These are phyloP conservation scores for Solanum bulbocastanum DNA, from an alignment of 257 asterid species.

Conservation along the genomic window DNA sequence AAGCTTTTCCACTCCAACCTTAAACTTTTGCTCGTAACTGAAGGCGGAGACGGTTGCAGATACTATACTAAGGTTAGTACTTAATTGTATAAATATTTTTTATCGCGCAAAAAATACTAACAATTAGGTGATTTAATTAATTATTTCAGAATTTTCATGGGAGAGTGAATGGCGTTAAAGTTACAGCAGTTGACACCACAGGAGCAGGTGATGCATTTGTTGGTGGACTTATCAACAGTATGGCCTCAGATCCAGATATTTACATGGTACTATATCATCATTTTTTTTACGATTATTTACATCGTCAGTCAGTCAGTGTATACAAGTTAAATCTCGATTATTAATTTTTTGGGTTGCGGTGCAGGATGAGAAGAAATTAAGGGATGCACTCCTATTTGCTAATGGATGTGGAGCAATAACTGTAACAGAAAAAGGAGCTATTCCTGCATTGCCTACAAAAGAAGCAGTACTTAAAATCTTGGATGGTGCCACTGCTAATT, in stretches of 20 bases:
- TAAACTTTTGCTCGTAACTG: slow-evolving; percentile 24
- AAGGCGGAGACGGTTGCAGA: slow-evolving; percentile 27
- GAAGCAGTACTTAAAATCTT: slow-evolving; percentile 18
- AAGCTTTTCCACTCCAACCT: slow-evolving; percentile 21
- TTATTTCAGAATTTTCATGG: slow-evolving; percentile 22
- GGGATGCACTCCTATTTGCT: neutral
- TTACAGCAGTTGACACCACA: slow-evolving; percentile 25
- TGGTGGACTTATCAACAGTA: slow-evolving; percentile 58
- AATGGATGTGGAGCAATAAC: neutral
- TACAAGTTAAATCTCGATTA: neutral
- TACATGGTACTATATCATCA: slow-evolving; percentile 27
- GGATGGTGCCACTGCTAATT: slow-evolving; percentile 12
- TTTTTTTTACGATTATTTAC: neutral
- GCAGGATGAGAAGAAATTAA: neutral
- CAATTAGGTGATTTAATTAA: neutral
- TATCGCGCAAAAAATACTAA: neutral
- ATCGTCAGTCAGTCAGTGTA: neutral
- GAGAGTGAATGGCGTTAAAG: slow-evolving; percentile 12
- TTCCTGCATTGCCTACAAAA: slow-evolving; percentile 43
- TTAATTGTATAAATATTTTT: neutral
- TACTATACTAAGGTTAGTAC: slow-evolving; percentile 7
- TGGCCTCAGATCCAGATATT: slow-evolving; percentile 50
- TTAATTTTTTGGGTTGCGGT: neutral
- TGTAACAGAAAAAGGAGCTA: slow-evolving; percentile 24
- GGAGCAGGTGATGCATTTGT: slow-evolving; percentile 90